These are phyloP conservation scores for Colletotrichum gigasporum DNA, from an alignment of 2,329 filamentous ascomycete species.

Conservation along the genomic window DNA sequence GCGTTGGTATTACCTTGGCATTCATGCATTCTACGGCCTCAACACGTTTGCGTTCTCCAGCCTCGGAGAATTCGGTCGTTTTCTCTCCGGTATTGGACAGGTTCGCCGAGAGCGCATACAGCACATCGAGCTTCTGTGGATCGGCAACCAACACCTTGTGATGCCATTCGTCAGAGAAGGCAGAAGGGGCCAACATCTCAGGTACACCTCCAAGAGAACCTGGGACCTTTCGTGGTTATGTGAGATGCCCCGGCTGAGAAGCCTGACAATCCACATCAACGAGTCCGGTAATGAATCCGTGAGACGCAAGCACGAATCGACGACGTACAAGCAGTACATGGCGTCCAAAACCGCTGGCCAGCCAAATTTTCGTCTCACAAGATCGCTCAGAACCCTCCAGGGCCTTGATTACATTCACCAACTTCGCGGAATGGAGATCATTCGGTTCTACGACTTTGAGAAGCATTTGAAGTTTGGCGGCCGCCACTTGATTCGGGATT, in stretches of 20 bases:
- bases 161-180: conserved; percentile 24
- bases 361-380: conserved; percentile 47
- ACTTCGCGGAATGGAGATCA: conserved; percentile 52
- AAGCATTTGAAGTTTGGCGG: conserved; percentile 11
- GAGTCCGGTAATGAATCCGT: conserved; percentile 43
- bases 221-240: conserved; percentile 45
- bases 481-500: conserved; percentile 39
- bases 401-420: conserved; percentile 54
- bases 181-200: conserved; percentile 20
- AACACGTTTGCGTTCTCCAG: conserved; percentile 63
- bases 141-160: conserved; percentile 45
- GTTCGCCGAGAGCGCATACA: conserved; percentile 52
- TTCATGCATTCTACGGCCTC: conserved; percentile 56
- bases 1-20: conserved; percentile 49
- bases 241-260: conserved; percentile 49
- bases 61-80: conserved; percentile 60
- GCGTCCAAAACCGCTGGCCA: conserved; percentile 44
- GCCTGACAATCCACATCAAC: conserved; percentile 49
- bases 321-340: conserved; percentile 34
- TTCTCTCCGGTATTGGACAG: conserved; percentile 51
- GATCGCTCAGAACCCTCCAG: conserved; percentile 51
- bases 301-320: conserved; percentile 49
- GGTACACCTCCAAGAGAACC: conserved; percentile 49
- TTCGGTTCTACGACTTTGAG: conserved; percentile 53
- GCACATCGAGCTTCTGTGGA: conserved; percentile 54